Evolutionary conservation across 2,329 filamentous ascomycete genomes (phyloP), one percentile per base, ranked within the genome.

Genomic region (Aureobasidium sp.): DNA sequence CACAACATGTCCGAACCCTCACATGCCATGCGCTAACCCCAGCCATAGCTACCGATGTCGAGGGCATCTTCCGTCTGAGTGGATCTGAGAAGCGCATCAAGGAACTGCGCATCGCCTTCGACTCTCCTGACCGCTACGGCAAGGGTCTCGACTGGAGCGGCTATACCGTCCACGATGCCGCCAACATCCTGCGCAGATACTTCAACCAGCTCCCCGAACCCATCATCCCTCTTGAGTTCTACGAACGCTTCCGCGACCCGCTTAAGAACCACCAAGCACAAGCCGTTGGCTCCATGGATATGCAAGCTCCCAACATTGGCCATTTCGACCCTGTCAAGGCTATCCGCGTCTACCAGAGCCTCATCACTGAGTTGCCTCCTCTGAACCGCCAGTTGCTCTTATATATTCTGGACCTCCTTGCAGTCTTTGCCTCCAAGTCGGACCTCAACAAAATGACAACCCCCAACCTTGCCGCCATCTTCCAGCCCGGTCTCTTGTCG

Each of bases 71-170:
- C 72, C 91, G 94, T 48, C 81, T 99, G 47, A 96, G 89, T 72
- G 94, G 94, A 56, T 97, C 94, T 39, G 93, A 96, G 72, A 97
- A 97, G 77, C 89, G 94, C 65, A 99, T 99, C 78, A 99, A 97
- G 74, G 94, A 97, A 74, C 83, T 99, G 33, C 93, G 95, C 74
- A 85, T 83, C 31, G 84, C 91, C 3, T 99, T 99, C 75, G 90
- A 97, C 75, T 96, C 93, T 0, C 94, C 94, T 44, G 91, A 96
- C 70, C 84, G 92, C 69, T 99, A 96, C 73, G 94, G 94, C 60
- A 99, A 99, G 76, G 94, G 94, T 17, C 82, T 99, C 29, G 90
- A 96, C 69, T 99, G 94, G 94, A 89, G 91, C 50, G 94, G 94
- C 50, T 99, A 96, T 74, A 99, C 94, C 0, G 94, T 99, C 45